These are phyloP conservation scores for Podila horticola DNA, from an alignment of 192 early-diverging fungal species.

Conservation along the genomic window DNA sequence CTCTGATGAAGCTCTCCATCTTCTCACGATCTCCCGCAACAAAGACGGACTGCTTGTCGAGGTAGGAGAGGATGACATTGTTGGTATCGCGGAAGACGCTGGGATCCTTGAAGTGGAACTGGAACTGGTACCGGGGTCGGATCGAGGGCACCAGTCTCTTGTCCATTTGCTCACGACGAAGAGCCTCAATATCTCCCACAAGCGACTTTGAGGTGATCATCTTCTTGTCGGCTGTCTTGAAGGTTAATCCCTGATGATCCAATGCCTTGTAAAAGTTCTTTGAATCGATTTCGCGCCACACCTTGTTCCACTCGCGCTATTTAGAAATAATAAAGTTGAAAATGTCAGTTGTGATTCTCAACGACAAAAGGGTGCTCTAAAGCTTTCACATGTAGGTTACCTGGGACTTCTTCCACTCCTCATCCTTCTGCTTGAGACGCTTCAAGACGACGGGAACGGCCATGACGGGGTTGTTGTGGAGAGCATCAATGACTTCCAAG, in stretches of 20 bases:
- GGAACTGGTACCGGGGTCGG: constrained; percentile 76
- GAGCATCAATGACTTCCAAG: constrained; percentile 88
- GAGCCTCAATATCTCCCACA: constrained; percentile 85
- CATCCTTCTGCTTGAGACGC: constrained; percentile 97
- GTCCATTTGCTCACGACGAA: constrained; percentile 85
- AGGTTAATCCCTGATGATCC: constrained; percentile 93
- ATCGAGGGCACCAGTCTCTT: constrained; percentile 50
- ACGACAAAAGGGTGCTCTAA: not conserved
- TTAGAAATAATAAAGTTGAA: constrained; percentile 5
- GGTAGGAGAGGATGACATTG: constrained; percentile 76
- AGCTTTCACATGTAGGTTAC: constrained; percentile 38
- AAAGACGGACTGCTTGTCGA: constrained; percentile 69
- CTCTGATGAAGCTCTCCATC: constrained; percentile 80
- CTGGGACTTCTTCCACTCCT: constrained; percentile 94
- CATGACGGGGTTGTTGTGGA: constrained; percentile 91
- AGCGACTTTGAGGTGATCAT: constrained; percentile 80
- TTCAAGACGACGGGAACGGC: constrained; percentile 95
- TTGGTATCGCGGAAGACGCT: constrained; percentile 83
- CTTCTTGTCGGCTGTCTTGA: constrained; percentile 90
- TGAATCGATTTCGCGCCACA: constrained; percentile 94
- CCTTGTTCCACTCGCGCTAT: constrained; percentile 94
- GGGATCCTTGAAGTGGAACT: constrained; percentile 79
- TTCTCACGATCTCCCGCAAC: constrained; percentile 71
- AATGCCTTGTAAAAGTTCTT: constrained; percentile 96
- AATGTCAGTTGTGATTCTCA: not conserved